Evolutionary conservation across 2,329 filamentous ascomycete species (phyloP).

Genomic region (Ceratocystis lukuohia): DNA sequence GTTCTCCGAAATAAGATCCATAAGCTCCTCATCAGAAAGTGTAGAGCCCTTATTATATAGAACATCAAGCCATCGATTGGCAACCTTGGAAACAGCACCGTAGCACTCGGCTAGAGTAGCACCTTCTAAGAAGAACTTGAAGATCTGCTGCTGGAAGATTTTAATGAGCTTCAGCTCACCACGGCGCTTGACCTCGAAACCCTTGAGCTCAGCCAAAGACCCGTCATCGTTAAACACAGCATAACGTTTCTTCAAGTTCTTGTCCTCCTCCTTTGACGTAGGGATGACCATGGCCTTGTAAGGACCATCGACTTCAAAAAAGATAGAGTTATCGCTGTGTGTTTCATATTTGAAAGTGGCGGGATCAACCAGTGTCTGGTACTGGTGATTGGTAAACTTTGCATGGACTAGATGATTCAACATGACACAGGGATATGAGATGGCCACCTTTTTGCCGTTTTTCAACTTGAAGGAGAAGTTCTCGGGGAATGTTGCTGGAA

Average conservation of each 20-base stretch:
- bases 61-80: conserved; percentile 94
- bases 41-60: conserved; percentile 78
- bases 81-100: conserved; percentile 78
- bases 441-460: conserved; percentile 89
- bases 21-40: conserved; percentile 88
- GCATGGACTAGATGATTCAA: conserved; percentile 93
- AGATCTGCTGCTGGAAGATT: conserved; percentile 98
- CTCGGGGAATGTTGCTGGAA: conserved; percentile 89
- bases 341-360: conserved; percentile 83
- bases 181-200: conserved; percentile 93
- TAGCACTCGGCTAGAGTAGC: conserved; percentile 81
- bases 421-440: conserved; percentile 98
- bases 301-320: conserved; percentile 96
- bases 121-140: conserved; percentile 97
- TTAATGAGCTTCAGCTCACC: conserved; percentile 99
- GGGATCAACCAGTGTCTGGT: conserved; percentile 74
- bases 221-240: conserved; percentile 98
- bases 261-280: conserved; percentile 97
- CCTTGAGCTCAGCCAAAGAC: conserved; percentile 86
- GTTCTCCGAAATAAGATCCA: conserved; percentile 99
- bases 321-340: conserved; percentile 97
- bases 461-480: conserved; percentile 91
- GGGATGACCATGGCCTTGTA: conserved; percentile 96
- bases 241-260: conserved; percentile 98
- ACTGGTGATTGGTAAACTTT: conserved; percentile 93